Evolutionary conservation across 2,329 filamentous ascomycete species (phyloP).

Genomic region (Colletotrichum truncatum): DNA sequence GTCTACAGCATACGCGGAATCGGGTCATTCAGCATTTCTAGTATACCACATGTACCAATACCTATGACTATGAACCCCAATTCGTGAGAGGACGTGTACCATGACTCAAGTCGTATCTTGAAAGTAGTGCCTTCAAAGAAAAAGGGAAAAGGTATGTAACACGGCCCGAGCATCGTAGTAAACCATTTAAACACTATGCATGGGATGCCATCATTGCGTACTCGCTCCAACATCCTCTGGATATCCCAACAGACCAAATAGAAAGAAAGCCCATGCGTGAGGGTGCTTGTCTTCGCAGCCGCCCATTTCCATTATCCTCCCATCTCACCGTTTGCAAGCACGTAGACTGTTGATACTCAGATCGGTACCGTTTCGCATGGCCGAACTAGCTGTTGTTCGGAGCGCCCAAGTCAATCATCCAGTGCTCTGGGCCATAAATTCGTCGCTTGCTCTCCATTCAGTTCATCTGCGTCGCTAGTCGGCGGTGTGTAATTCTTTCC

Average conservation of each 20-base stretch:
- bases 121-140: neutral
- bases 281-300: conserved; percentile 3
- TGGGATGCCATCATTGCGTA: conserved; percentile 24
- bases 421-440: neutral
- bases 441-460: neutral
- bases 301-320: conserved; percentile 1
- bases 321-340: neutral
- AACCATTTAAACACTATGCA: conserved; percentile 23
- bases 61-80: neutral
- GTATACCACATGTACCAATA: conserved; percentile 20
- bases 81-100: neutral
- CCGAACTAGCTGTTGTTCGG: neutral
- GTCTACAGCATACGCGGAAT: neutral
- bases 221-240: conserved; percentile 27
- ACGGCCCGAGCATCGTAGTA: neutral
- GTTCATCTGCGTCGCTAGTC: neutral
- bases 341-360: neutral
- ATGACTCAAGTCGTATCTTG: neutral
- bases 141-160: conserved; percentile 1
- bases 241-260: conserved; percentile 26
- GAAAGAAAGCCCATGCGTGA: neutral
- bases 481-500: neutral
- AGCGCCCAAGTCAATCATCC: neutral
- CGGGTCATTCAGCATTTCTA: conserved; percentile 12
- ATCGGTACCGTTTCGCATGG: neutral